Base-by-base conservation (phyloP, 1,284 basidiomycete species). In the Lignosus rhinocerotis region DNA sequence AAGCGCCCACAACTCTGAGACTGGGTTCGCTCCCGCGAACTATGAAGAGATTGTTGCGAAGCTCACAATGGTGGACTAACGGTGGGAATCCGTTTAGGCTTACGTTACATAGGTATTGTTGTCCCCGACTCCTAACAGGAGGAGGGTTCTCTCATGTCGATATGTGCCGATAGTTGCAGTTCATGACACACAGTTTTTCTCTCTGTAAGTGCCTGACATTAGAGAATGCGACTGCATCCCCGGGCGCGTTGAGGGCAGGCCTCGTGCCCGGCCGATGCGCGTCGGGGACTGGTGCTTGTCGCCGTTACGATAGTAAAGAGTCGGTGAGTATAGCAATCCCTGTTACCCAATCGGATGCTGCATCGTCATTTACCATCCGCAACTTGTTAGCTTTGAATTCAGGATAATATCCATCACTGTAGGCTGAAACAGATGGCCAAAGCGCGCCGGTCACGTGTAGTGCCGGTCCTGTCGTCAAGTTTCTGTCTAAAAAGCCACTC, bases 1-100 rank as follows among this genome's bases (percentile, higher is more conserved):
- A 5, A 71, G 68, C 43, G 72, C 73, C 11, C 69, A 73, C 53
- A 41, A 66, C 64, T 33, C 74, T 66, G 67, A 76, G 69, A 53
- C 70, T 2, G 63, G 62, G 17, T 55, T 66, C 46, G 73, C 75
- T 5, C 69, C 76, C 12, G 71, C 72, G 10, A 73, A 75, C 56
- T 79, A 79, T 61, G 76, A 77, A 65, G 72, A 72, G 57, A 73
- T 72, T 67, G 62, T 72, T 31, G 58, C 54, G 51, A 66, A 53
- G 44, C 51, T 63, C 19, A 64, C 62, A 9, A 58, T 56, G 55
- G 60, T 60, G 53, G 59, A 65, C 48, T 67, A 44, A 62, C 2
- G 3, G 30, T 42, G 14, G 17, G 14, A 12, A 38, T 17, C 33
- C 25, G 25, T 31, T n/a, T 5, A 10, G 14, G 38, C 30, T 31